Evolutionary conservation across 192 early-diverging fungal genomes (phyloP), one percentile per base, ranked within the genome.

Genomic region (Phlyctochytrium arcticum): DNA sequence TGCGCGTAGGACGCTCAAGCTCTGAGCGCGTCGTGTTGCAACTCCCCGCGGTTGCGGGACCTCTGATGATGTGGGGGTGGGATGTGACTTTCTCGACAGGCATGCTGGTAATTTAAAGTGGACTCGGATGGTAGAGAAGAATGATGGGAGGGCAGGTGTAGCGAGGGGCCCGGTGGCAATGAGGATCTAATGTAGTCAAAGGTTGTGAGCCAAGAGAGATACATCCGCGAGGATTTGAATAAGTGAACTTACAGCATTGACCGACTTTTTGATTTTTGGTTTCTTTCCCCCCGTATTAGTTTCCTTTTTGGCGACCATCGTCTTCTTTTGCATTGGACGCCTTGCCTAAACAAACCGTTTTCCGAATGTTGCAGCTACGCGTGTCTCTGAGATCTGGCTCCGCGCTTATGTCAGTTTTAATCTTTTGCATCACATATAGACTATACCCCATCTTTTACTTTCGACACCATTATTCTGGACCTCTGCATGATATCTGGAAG

Each of bases 111-210:
- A n/a, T 56, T 48, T 51, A 56, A 64, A 23, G 58, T 70, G 36
- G 44, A 65, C 4, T 30, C 53, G 46, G n/a, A 74, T 48, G 10
- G 73, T 50, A 56, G 62, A 19, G 57, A 70, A 57, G 37, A 74
- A 51, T 34, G 34, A 49, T 0, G 73, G 67, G 34, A 74, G 35
- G 0, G 54, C 48, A 29, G 65, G 58, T 9, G 67, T 58, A 15
- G 67, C 73, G 7, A 68, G 39, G 15, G 58, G 35, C n/a, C 51
- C 63, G 17, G 73, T 32, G 15, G 73, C 73, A 24, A 74, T 67
- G 21, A 74, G 33, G 10, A 74, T 39, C 73, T 74, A 26, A 23
- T 21, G 48, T 15, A 33, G 39, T 29, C 23, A 51, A 7, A 55
- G 23, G 33, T 8, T 37, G 9, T 26, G 26, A 8, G 30, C 7